Base-by-base conservation (phyloP, 768 basidiomycete genomes). In the Artomyces pyxidatus region DNA sequence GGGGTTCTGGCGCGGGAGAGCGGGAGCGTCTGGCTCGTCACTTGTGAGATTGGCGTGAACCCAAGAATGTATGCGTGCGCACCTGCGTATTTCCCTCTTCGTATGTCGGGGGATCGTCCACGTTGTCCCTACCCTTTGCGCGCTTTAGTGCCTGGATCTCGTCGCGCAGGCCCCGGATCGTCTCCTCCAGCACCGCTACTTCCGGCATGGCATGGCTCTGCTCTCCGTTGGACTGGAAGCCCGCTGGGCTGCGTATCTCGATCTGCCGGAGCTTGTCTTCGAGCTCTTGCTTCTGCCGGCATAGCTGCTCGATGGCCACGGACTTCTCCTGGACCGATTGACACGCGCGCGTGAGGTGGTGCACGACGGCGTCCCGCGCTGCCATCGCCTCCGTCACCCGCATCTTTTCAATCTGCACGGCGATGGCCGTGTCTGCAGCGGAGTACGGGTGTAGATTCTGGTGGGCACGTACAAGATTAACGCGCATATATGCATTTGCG, bases 171-270 rank as follows among this genome's bases (percentile, higher is more conserved):
- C 21, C n/a, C 45, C 37, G 29, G 10, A 37, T 23, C 21, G 68
- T 63, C 14, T 66, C 63, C 6, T 75, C 68, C 10, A 76, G 59
- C 4, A 58, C 58, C 39, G 59, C 48, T 49, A 72, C 66, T 61
- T 74, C 23, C n/a, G 16, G 2, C 12, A 16, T 22, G 16, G n/a
- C 21, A 12, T 42, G 51, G 25, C 25, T 29, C 4, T n/a, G 17
- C 8, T 32, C 32, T 12, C 9, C 22, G 16, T 3, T 21, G 23
- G 14, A 19, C 26, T 41, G 29, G 4, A 19, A n/a, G 45, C 30
- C 21, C 17, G 42, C 22, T n/a, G 37, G 30, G 16, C 44, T 28
- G 26, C 45, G 71, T 47, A 70, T 65, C 23, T 58, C 49, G 19
- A 42, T n/a, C 6, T 12, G 47, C 64, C 67, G 30, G 65, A 57